A percentile compares a stretch with the other conserved stretches of the same genome.
Conservation (phyloP, 2,329 filamentous ascomycete genomes). For the Daldinia sp. region DNA sequence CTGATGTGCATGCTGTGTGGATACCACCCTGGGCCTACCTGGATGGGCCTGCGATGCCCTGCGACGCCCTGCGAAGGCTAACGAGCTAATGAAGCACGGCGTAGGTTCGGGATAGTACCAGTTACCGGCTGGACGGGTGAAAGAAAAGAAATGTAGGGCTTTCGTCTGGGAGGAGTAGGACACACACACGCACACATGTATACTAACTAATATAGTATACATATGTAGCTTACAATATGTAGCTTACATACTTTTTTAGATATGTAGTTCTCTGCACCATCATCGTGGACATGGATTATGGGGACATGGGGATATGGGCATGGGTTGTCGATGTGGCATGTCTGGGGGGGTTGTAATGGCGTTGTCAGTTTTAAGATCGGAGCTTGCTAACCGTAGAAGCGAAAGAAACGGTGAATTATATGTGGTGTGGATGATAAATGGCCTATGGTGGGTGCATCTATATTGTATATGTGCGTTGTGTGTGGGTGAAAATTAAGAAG, state of each 20-base stretch:
- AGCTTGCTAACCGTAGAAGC: conserved; percentile 44
- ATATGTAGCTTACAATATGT: conserved; percentile 13
- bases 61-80: too few species aligned
- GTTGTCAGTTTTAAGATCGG: conserved; percentile 41
- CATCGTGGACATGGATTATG: conserved; percentile 6
- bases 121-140: conserved; percentile 27
- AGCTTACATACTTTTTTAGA: neutral
- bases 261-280: conserved; percentile 20
- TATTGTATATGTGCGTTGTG: conserved; percentile 8
- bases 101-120: conserved; percentile 21
- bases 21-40: conserved; percentile 32
- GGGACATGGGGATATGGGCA: conserved; percentile 24
- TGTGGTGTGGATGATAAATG: conserved; percentile 8
- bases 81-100: conserved; percentile 16
- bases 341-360: conserved; percentile 22
- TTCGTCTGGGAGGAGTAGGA: conserved; percentile 19
- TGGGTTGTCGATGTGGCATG: conserved; percentile 26
- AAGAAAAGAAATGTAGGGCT: conserved; percentile 10
- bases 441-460: neutral
- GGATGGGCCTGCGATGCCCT: conserved; percentile 6
- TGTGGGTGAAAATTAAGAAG: neutral
- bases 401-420: conserved; percentile 28
- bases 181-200: too few species aligned
- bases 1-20: conserved; percentile 45
- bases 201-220: conserved; percentile 14